Base-by-base conservation (phyloP, 2,329 filamentous ascomycete species). In the Ophiostoma piceae region DNA sequence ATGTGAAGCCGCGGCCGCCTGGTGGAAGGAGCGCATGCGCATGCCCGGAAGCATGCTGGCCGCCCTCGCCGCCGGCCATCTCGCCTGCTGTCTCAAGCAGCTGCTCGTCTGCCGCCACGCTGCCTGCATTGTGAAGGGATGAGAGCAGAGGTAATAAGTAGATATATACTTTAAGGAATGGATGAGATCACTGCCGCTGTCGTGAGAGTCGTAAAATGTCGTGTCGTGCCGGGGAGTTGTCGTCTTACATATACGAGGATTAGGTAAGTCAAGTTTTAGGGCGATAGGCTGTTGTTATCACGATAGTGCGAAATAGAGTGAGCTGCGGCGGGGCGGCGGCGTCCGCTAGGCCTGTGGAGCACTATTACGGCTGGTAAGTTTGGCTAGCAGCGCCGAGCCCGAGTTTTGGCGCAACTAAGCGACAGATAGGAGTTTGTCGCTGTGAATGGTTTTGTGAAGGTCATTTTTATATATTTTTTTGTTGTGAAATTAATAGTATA, bases 321-420 rank as follows among this genome's bases (percentile, higher is more conserved):
- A 41, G 43, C 19, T 19, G 6, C 7, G 62, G 68, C 43, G 68
- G 68, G 68, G 68, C 62, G 41, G 8, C 37, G 66, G 47, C 32
- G 64, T 26, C 51, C 41, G n/a, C 7, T 29, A 29, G 41, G 22
- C 35, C 65, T 62, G 68, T 67, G 68, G 68, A 67, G 68, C 26
- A 64, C 37, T 64, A 51, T 62, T 69, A 12, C 51, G 16, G 12
- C 35, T 39, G 39, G 43, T 26, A 68, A 41, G 57, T 54, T 54
- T n/a, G 47, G n/a, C 47, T 57, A 57, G 51, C 51, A 26, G 51
- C 51, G 51, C 51, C 51, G 51, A 57, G 51, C 51, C 51, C n/a
- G n/a, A 26, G n/a, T 9, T 26, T 57, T 57, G 51, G 51, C 2
- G 51, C 51, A 57, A 29, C 6, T 57, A 57, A 26, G 51, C 22